phyloP scores from a whole-genome alignment of 441 rosid genomes.

The Erodium chrysanthum region DNA sequence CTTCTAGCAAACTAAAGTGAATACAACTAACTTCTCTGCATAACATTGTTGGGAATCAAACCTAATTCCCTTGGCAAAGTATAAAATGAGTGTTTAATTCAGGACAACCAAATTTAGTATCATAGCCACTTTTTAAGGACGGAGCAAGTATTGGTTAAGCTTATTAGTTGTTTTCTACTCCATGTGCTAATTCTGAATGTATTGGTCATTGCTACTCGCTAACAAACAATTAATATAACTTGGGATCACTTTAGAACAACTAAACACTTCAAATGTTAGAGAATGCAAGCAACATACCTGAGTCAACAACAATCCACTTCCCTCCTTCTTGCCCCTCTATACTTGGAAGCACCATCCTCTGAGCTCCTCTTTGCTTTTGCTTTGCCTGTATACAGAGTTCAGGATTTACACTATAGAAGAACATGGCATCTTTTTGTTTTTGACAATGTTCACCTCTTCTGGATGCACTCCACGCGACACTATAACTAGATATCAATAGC shows the following conservation, averaged over 20 bases:
- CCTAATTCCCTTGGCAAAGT: not conserved
- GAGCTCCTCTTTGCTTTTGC: slow-evolving; percentile 69
- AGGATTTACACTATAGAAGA: not conserved
- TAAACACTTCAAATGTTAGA: not conserved
- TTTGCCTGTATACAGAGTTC: slow-evolving; percentile 44
- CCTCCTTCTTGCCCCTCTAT: slow-evolving; percentile 66
- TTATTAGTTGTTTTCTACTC: not conserved
- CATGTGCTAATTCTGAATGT: not conserved
- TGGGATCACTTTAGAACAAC: not conserved
- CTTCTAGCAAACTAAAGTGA: not conserved
- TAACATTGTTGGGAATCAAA: not conserved
- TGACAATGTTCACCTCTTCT: not conserved
- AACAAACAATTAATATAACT: not conserved
- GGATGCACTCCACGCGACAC: not conserved
- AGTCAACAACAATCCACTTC: slow-evolving; percentile 79
- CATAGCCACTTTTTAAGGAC: not conserved
- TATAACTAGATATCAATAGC: not conserved
- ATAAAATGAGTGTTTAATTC: not conserved
- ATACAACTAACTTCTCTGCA: not conserved
- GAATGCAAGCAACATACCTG: slow-evolving; percentile 37
- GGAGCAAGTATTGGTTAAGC: not conserved
- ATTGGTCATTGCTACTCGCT: not conserved
- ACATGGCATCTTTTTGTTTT: not conserved
- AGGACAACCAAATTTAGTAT: not conserved
- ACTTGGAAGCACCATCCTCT: slow-evolving; percentile 45